Evolutionary conservation across 2,329 filamentous ascomycete genomes (phyloP).

Genomic region (Penicillium griseofulvum): DNA sequence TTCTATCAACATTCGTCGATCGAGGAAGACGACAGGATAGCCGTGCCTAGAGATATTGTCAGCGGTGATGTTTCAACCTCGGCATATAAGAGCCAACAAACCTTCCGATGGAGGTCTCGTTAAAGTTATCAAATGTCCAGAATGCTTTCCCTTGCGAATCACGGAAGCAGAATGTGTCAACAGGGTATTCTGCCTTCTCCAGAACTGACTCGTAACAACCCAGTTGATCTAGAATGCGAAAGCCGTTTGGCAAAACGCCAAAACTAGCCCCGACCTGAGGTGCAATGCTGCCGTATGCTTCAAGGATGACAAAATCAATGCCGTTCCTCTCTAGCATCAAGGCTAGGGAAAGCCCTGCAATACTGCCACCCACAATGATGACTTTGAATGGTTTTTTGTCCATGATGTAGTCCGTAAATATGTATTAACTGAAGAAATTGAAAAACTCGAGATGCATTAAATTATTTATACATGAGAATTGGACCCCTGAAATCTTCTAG

Average conservation of each 20-base stretch:
- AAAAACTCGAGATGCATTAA: neutral
- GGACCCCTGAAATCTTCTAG: neutral
- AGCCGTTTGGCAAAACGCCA: conserved; percentile 45
- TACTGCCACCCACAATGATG: conserved; percentile 50
- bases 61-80: neutral
- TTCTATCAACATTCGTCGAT: conserved; percentile 25
- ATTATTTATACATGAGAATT: neutral
- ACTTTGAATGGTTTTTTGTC: conserved; percentile 25
- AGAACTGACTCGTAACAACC: conserved; percentile 36
- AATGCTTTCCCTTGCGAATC: conserved; percentile 5
- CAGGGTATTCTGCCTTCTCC: conserved; percentile 5
- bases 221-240: conserved; percentile 51
- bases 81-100: neutral
- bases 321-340: conserved; percentile 45
- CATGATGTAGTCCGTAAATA: neutral
- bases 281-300: conserved; percentile 42
- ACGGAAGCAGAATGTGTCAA: conserved; percentile 8
- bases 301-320: conserved; percentile 49
- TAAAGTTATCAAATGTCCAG: conserved; percentile 4
- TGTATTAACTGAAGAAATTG: neutral
- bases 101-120: neutral
- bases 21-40: conserved; percentile 23
- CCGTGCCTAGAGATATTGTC: conserved; percentile 14
- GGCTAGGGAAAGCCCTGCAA: conserved; percentile 48
- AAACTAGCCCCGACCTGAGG: conserved; percentile 51